Evolutionary conservation across 495 filamentous ascomycete species (phyloP).

Genomic region (Podospora conica): DNA sequence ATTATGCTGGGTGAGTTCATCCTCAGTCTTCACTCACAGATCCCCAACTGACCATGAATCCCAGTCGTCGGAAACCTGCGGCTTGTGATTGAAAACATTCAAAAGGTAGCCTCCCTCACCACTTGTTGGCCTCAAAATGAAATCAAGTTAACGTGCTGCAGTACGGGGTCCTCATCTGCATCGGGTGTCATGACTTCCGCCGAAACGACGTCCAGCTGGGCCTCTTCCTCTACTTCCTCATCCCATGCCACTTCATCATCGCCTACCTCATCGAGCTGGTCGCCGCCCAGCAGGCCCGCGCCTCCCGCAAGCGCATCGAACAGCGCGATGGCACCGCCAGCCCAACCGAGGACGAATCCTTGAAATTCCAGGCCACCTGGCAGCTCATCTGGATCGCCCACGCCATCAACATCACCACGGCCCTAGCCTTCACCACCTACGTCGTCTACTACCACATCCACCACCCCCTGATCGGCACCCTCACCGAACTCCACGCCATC

Average conservation of each 20-base stretch:
- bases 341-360: conserved; percentile 50
- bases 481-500: conserved; percentile 85
- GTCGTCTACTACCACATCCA: conserved; percentile 85
- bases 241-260: conserved; percentile 82
- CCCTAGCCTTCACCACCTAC: conserved; percentile 70
- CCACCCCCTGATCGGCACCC: conserved; percentile 87
- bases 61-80: conserved; percentile 86
- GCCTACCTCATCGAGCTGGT: conserved; percentile 82
- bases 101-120: conserved; percentile 57
- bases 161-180: conserved; percentile 91
- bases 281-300: conserved; percentile 69
- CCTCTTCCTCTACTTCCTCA: conserved; percentile 68
- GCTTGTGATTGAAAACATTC: conserved; percentile 92
- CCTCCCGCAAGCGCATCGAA: conserved; percentile 53
- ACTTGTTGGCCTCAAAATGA: not conserved
- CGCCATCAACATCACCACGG: conserved; percentile 74
- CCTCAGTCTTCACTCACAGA: not conserved
- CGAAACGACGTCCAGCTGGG: conserved; percentile 71
- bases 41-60: not conserved
- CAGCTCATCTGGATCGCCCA: conserved; percentile 68
- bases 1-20: conserved; percentile 68
- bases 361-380: conserved; percentile 69
- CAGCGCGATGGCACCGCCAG: conserved; percentile 45
- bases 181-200: conserved; percentile 84
- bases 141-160: conserved; percentile 30